Evolutionary conservation across 78 protist genomes (phyloP), one percentile per base, ranked within the genome.

Genomic region (Mantamonas sphyraenae): DNA sequence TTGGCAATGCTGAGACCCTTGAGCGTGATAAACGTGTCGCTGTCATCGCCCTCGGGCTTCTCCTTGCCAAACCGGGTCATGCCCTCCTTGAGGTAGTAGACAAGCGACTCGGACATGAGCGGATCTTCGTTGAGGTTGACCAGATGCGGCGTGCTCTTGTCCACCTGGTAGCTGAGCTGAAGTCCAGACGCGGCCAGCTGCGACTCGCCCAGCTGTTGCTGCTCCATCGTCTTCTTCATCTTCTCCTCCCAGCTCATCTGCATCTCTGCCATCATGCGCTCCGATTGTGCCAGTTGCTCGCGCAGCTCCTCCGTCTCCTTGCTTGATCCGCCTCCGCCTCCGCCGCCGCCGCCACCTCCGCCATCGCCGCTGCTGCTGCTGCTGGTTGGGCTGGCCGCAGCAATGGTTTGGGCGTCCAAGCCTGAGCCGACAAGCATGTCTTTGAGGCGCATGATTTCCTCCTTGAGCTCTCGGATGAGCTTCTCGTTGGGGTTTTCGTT

Each of bases 111-210:
- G n/a, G 71, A 59, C 87, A 80, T 80, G 58, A 74, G 69, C 34
- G 89, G 87, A 51, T 88, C 93, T 26, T 88, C 93, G 73, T 83
- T 88, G 53, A 88, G 57, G 79, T 88, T 88, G 61, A 88, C 59
- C 28, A 88, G 65, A 42, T 81, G 84, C 67, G 86, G 93, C 74
- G 42, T 55, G 3, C 5, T 16, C 61, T 35, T 4, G n/a, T n/a
- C n/a, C n/a, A n/a, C n/a, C n/a, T n/a, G 0, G 61, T 59, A 3
- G 83, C 55, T 33, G 80, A 73, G 9, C 73, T 4, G 26, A 2
- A 14, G 3, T 14, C 22, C 55, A 2, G 20, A 4, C 22, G 28
- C 28, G 22, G 55, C 22, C 26, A 8, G 10, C 55, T 16, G 26
- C 20, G 26, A 24, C n/a, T 10, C 77, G 57, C 1, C 57, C 14